Conservation (phyloP, 495 filamentous ascomycete genomes). For the Mytilinidion resinicola region DNA sequence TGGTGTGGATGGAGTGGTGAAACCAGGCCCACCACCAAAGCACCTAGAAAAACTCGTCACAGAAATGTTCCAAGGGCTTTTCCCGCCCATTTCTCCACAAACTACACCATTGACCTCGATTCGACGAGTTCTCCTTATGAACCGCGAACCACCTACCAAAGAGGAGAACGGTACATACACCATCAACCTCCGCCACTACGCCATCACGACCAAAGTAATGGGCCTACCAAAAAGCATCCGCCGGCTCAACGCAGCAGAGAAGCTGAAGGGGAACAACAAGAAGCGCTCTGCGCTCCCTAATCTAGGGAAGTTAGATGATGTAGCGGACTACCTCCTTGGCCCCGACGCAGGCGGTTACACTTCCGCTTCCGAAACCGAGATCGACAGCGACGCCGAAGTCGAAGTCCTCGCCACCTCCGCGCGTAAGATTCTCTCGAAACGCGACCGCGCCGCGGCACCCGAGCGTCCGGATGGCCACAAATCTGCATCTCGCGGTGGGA, state of each 20-base stretch:
- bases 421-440: conserved; percentile 62
- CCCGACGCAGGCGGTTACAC: conserved; percentile 78
- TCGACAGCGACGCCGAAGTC: conserved; percentile 92
- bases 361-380: conserved; percentile 84
- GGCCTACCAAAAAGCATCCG: conserved; percentile 77
- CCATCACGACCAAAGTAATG: conserved; percentile 81
- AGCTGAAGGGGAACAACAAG: conserved; percentile 55
- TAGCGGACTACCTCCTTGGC: conserved; percentile 89
- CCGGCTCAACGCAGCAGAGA: conserved; percentile 83
- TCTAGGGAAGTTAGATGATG: conserved; percentile 82
- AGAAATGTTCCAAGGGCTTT: conserved; percentile 91
- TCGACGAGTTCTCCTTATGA: conserved; percentile 80
- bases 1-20: neutral
- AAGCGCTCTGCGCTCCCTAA: conserved; percentile 70
- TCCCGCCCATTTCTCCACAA: conserved; percentile 92
- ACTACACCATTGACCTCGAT: conserved; percentile 81
- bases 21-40: conserved; percentile 50
- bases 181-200: conserved; percentile 90
- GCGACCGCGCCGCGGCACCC: conserved; percentile 39
- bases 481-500: conserved; percentile 30
- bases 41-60: conserved; percentile 92
- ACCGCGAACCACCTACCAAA: conserved; percentile 54
- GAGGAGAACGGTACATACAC: conserved; percentile 53
- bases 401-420: conserved; percentile 73
- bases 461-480: conserved; percentile 26